Evolutionary conservation across 805 yeast genomes (phyloP), one percentile per base, ranked within the genome.

Genomic region (Metschnikowia gruessii): DNA sequence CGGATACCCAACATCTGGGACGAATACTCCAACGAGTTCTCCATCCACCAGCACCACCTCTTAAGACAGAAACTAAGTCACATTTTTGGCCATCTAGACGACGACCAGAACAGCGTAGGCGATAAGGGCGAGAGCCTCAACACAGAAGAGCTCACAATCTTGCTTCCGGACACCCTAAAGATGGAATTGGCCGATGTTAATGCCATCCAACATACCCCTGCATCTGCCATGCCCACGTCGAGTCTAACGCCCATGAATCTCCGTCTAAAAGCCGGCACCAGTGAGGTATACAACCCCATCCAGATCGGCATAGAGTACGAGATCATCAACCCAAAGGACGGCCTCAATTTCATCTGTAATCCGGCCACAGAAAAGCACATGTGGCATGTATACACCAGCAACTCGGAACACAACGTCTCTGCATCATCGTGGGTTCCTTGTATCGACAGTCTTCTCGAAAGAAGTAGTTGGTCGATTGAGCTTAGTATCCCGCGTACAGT

Each of bases 401-500:
- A 92, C 59, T 75, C 87, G 4, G 90, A 88, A 24, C 66, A 83
- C 37, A 88, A 89, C 15, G 75, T 85, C 3, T 80, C 94, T 13
- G 87, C 98, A 0, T 87, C 96, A 2, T 85, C 90, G n/a, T 94
- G 99, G 99, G 86, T 94, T 40, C 99, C 99, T 0, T 94, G 99
- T 61, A 76, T 94, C 5, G 97, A 94, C 53, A 87, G 85, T 37
- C 64, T 90, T 28, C 85, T 91, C 79, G 97, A 90, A 56, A 79
- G 88, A 51, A 85, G 87, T 36, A 85, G 97, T 0, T 94, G 98
- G 98, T 90, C 90, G 52, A 62, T 94, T 9, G 95, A 88, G 59
- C 72, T 94, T n/a, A 80, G 83, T 50, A 82, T 89, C 2, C 96
- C 97, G 0, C 78, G 87, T 56, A 83, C 92, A 0, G 74, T 91